Evolutionary conservation across 805 yeast genomes (phyloP), one percentile per base, ranked within the genome.

Genomic region (Candida maesae): DNA sequence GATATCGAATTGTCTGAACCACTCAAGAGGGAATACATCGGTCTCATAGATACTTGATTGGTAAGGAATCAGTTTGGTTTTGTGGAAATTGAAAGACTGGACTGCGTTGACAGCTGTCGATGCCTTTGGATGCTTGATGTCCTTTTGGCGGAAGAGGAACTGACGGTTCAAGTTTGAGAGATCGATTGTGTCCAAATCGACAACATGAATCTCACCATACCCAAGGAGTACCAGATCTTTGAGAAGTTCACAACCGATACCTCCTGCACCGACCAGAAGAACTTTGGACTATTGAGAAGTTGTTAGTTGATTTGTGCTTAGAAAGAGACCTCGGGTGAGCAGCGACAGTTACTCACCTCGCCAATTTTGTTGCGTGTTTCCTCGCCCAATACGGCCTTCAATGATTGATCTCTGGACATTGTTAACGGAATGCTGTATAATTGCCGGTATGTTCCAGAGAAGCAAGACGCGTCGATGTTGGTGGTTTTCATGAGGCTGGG

Each of bases 171-270:
- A 71, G 61, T 93, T 93, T 41, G 95, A 84, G 24, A 93, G 67
- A 49, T 95, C 97, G 52, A 93, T 87, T 0, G 98, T 93, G 59
- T 93, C 99, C 41, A 93, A 70, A 64, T 93, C 99, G n/a, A 90
- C 90, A 23, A 90, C 74, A 58, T 88, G 95, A 42, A 90, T 81
- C 55, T 86, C 95, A 3, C 93, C 93, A 50, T 82, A 83, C 7
- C 93, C 90, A 60, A 85, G 70, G 47, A 88, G 64, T 5, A 86
- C 78, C 36, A 90, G 66, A 56, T 90, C 84, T 58, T 90, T 90
- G 43, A 90, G 67, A 33, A 90, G 66, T 60, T 90, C 98, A 60
- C 96, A 90, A 2, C 98, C 98, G 49, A 90, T 89, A 6, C 98
- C 98, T 23, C 98, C 98, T 1, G 97, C 95, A 4, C 98, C 98